Evolutionary conservation across 2,329 filamentous ascomycete genomes (phyloP), one percentile per base, ranked within the genome.

Genomic region (Xylariales sp.): DNA sequence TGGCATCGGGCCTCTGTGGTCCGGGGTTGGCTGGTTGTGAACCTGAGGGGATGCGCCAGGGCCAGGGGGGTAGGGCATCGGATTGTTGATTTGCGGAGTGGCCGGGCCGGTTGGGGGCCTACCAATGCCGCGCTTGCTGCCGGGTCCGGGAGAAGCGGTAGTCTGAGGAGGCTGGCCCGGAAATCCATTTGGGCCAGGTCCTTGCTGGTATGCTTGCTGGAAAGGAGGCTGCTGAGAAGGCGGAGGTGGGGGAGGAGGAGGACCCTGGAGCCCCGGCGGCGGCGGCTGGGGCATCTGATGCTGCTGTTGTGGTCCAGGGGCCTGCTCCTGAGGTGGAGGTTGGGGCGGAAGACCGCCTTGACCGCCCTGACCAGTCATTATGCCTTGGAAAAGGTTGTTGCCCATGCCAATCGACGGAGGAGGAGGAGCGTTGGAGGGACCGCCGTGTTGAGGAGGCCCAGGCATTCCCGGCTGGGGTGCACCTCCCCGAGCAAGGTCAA

Each of bases 361-460:
- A 55, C 84, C 86, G 48, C 78, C 81, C 63, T 82, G 82, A 50
- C 91, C 91, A 42, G 90, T 82, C 88, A 98, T 97, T 60, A 97
- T 95, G 43, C 88, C 89, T 52, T 88, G 89, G 60, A 98, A 97
- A 29, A 97, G 76, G 58, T 94, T 93, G 61, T 86, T 91, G 19
- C 91, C 90, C 58, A 94, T 86, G 20, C 89, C 88, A 52, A 97
- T 86, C 37, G 88, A 90, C 25, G 93, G 91, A 46, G 86, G 86
- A 48, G 88, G 86, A 65, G 93, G 88, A 36, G 52, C 55, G 14
- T 48, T 54, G 8, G 86, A 82, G 43, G 88, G 85, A 31, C 84
- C 88, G 45, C 79, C 79, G 50, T 93, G 87, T 57, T 85, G 84
- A 46, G 84, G 78, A 29, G 82, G 82, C 12, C 81, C 84, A 48